A percentile compares a stretch with the other conserved stretches of the same genome.
phyloP scores from a whole-genome alignment of 2,329 filamentous ascomycete genomes.

The Arthrobotrys pseudoclavata region DNA sequence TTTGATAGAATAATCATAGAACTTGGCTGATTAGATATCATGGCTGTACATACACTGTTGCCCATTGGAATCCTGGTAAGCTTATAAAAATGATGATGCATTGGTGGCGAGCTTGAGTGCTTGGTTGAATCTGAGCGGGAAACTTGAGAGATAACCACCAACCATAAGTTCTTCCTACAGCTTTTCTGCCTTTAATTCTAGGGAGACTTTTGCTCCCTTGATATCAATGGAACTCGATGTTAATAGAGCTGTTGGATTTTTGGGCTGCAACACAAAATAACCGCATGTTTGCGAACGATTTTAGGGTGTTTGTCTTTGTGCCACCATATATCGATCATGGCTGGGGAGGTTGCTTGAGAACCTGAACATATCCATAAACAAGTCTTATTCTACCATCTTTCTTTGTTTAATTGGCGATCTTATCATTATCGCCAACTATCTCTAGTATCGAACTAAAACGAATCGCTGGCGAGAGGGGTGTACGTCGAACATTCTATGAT shows the following conservation, averaged over 20 bases:
- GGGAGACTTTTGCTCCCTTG: no score
- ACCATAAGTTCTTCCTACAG: no score
- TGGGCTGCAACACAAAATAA: background rate
- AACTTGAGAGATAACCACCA: no score
- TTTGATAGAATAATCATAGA: no score
- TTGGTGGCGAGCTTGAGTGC: no score
- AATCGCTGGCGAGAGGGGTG: background rate
- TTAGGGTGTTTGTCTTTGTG: conserved; percentile 17
- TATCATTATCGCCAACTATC: background rate
- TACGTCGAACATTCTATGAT: conserved; percentile 12
- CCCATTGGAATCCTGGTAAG: no score
- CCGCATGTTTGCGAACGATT: background rate
- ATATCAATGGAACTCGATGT: background rate
- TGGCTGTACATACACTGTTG: no score
- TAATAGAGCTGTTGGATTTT: conserved; percentile 5
- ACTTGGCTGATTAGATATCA: no score
- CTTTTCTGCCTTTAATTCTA: no score
- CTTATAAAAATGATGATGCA: no score
- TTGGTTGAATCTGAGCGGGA: no score
- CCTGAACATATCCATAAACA: no score
- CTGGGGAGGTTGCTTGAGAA: background rate
- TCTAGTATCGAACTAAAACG: background rate
- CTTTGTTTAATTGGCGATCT: background rate
- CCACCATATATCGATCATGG: background rate
- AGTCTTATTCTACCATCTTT: background rate